Evolutionary conservation across 345 rosid genomes (phyloP), one percentile per base, ranked within the genome.

Genomic region (Syzygium aromaticum): DNA sequence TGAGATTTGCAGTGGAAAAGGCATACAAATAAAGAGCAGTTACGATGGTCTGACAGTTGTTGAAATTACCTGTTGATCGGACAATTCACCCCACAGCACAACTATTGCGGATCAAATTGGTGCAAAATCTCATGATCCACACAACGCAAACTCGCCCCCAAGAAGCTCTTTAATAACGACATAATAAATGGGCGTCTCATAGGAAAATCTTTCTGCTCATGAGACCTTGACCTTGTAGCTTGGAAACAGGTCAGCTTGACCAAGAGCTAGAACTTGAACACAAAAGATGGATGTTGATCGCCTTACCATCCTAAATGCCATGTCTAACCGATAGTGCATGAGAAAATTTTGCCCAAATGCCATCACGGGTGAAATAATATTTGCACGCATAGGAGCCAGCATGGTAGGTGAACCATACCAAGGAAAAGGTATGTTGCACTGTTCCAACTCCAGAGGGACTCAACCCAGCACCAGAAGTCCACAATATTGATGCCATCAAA

Each of bases 371-470:
- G 95, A 86, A 94, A 90, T 89, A 95, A 88, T 88, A 98, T 90
- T 87, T 90, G 93, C 84, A 93, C 52, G 86, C 94, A 89, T 87
- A 91, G 87, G 40, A 89, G 91, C 93, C 96, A 86, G 87, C 89
- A 90, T 63, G 99, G 99, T 43, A 98, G 94, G 88, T 95, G 96
- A 53, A 95, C 93, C 94, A 95, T 92, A 91, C 98, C 94, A 84
- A 96, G 92, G 87, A 92, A 98, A 84, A 98, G 92, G 93, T 95
- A 98, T 16, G 99, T 98, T 11, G 99, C 98, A 89, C 98, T 96
- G 91, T 94, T 95, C 99, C 99, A 98, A 40, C 92, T 94, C 98
- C 97, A 95, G 19, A 98, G 93, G 63, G 96, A 94, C 87, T 95
- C 98, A 78, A 95, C 87, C 98, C 99, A 96, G 53, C 77, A 90